Percentiles rank a stretch among this genome's conserved stretches.
These are phyloP conservation scores for Lathyrus sativus DNA, from an alignment of 306 rosid species.

Conservation along the genomic window DNA sequence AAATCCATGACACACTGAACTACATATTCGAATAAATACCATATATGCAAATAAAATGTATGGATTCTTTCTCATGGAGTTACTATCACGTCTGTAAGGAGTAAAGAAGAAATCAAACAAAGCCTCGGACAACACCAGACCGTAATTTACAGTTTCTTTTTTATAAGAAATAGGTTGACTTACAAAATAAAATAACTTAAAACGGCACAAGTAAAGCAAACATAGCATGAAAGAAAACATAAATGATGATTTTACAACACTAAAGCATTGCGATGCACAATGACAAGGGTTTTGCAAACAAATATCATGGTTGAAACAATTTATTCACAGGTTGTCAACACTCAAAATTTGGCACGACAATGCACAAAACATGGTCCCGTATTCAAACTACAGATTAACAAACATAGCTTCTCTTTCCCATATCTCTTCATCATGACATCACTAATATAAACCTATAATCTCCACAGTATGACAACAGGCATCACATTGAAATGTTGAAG, in stretches of 20 bases:
- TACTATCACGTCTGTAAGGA: conserved; percentile 18
- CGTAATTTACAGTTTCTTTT: background rate
- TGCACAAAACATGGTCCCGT: background rate
- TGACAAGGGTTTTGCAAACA: background rate
- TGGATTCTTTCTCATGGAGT: conserved; percentile 15
- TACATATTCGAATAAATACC: conserved; percentile 8
- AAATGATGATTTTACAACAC: conserved; percentile 1
- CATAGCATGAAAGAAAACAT: conserved; percentile 14
- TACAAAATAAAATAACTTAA: background rate
- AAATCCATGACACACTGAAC: background rate
- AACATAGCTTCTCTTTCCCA: background rate
- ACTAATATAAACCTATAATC: conserved; percentile 1
- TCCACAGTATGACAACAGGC: conserved; percentile 17
- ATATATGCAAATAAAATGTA: conserved; percentile 10
- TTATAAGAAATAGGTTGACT: background rate
- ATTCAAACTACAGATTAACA: background rate
- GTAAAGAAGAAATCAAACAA: conserved; percentile 23
- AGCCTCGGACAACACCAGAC: background rate
- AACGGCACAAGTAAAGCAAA: background rate
- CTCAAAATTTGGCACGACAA: conserved; percentile 7
- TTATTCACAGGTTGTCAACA: background rate
- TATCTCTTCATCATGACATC: conserved; percentile 21
- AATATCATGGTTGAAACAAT: background rate
- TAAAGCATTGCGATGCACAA: conserved; percentile 3
- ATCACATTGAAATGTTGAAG: conserved; percentile 14